These are phyloP conservation scores for Chaetomium globosum DNA, from an alignment of 2,329 filamentous ascomycete species.

Conservation along the genomic window DNA sequence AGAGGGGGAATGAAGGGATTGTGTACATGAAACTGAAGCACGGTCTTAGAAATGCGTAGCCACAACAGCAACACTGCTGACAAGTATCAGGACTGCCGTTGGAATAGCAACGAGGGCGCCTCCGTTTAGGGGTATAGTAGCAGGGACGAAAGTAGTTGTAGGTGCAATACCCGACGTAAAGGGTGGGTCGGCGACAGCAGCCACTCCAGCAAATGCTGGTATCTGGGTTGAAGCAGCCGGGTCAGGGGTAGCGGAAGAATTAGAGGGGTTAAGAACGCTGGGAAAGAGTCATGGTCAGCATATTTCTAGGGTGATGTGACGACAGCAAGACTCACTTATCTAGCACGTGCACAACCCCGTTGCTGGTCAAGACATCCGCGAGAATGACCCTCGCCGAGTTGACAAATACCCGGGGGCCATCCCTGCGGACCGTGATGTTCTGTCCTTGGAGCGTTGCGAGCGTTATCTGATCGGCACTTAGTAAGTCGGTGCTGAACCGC, in stretches of 20 bases:
- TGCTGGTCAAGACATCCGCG: conserved; percentile 54
- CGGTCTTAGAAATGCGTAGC: conserved; percentile 11
- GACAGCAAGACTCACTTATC: conserved; percentile 53
- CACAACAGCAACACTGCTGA: conserved; percentile 13
- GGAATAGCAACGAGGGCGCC: conserved; percentile 27
- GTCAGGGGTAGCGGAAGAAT: conserved; percentile 39
- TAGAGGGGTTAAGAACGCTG: conserved; percentile 46
- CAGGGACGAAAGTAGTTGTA: conserved; percentile 38
- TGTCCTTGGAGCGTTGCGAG: conserved; percentile 29
- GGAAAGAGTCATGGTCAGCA: conserved; percentile 35
- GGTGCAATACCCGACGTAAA: conserved; percentile 39
- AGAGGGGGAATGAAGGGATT: not conserved
- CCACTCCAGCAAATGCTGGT: conserved; percentile 40
- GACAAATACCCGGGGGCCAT: conserved; percentile 45
- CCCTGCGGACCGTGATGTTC: conserved; percentile 30
- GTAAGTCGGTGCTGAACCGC: conserved; percentile 33
- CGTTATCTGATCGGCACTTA: conserved; percentile 24
- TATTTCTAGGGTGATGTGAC: not conserved
- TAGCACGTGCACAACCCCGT: conserved; percentile 61
- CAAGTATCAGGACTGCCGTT: conserved; percentile 32
- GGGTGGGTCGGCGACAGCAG: conserved; percentile 33
- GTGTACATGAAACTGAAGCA: not conserved
- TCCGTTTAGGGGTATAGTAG: conserved; percentile 32
- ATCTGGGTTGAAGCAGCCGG: conserved; percentile 39
- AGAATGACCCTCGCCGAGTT: conserved; percentile 55